phyloP scores from a whole-genome alignment of 2,329 filamentous ascomycete species.

The Pestalotiopsis sp. region DNA sequence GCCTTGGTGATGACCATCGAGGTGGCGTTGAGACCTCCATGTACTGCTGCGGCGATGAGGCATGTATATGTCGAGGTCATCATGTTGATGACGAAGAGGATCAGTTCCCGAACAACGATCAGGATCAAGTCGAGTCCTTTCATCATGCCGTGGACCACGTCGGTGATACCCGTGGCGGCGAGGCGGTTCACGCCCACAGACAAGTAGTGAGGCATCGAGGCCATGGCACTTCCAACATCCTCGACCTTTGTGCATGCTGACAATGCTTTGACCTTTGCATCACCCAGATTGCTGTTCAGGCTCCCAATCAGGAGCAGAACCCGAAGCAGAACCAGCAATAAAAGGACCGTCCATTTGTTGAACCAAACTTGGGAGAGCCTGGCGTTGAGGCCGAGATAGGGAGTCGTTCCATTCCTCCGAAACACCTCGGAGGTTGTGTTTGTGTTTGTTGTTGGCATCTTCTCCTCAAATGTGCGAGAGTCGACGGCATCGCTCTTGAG shows the following conservation, averaged over 20 bases:
- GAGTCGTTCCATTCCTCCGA: constrained; percentile 52
- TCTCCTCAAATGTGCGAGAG: background rate
- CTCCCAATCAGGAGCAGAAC: constrained; percentile 75
- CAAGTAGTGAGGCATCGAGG: constrained; percentile 97
- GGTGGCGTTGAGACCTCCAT: constrained; percentile 74
- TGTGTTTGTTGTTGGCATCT: background rate
- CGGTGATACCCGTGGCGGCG: constrained; percentile 77
- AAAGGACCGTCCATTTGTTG: constrained; percentile 92
- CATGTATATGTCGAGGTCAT: constrained; percentile 89
- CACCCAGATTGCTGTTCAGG: constrained; percentile 72
- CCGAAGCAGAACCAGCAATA: constrained; percentile 82
- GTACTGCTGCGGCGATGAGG: constrained; percentile 80
- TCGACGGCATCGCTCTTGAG: constrained; percentile 1
- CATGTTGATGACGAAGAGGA: constrained; percentile 91
- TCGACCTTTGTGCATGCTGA: constrained; percentile 91
- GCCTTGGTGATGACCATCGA: constrained; percentile 39
- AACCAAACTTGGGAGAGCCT: constrained; percentile 96
- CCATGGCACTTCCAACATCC: constrained; percentile 91
- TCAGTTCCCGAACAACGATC: constrained; percentile 81
- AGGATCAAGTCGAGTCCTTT: constrained; percentile 76
- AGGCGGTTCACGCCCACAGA: constrained; percentile 86
- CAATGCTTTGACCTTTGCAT: constrained; percentile 79
- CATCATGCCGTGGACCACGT: constrained; percentile 78
- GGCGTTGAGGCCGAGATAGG: constrained; percentile 87
- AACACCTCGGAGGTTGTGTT: background rate